Percentiles rank a stretch among this genome's conserved stretches.
Evolutionary conservation across 345 rosid species (phyloP).

Genomic region (Euclidium syriacum): DNA sequence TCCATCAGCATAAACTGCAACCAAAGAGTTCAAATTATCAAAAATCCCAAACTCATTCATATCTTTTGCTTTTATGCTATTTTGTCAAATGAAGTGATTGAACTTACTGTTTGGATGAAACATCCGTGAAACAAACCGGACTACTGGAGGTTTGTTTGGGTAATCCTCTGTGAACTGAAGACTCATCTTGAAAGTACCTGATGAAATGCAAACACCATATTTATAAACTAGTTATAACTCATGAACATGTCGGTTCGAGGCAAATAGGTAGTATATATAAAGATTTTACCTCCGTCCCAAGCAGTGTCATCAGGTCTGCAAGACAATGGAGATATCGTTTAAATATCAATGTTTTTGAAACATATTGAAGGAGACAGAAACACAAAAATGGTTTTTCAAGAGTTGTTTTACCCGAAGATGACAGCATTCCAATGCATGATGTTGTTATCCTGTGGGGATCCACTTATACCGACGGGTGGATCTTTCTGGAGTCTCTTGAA

Average conservation of each 20-base stretch:
- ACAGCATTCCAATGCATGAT: conserved; percentile 63
- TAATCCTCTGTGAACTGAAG: conserved; percentile 71
- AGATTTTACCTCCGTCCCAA: conserved; percentile 79
- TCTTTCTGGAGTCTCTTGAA: conserved; percentile 61
- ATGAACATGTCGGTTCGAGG: background rate
- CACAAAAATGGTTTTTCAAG: background rate
- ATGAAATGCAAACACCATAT: conserved; percentile 10
- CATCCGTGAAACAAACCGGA: conserved; percentile 73
- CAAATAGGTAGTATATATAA: background rate
- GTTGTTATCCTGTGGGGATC: conserved; percentile 54
- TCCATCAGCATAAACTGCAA: conserved; percentile 75
- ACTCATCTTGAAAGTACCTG: conserved; percentile 69
- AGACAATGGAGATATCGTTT: conserved; percentile 12
- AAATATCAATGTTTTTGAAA: background rate
- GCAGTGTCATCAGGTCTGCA: conserved; percentile 77
- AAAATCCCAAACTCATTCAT: background rate
- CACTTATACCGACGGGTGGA: conserved; percentile 53
- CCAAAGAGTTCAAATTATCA: background rate
- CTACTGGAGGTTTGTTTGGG: conserved; percentile 67
- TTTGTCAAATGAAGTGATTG: background rate
- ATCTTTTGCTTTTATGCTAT: background rate
- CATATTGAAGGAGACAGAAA: background rate
- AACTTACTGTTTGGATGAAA: conserved; percentile 75
- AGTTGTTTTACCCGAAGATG: conserved; percentile 42
- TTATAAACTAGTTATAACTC: background rate